These are phyloP conservation scores for Thelonectria blattea DNA, from an alignment of 2,329 filamentous ascomycete species.

Conservation along the genomic window DNA sequence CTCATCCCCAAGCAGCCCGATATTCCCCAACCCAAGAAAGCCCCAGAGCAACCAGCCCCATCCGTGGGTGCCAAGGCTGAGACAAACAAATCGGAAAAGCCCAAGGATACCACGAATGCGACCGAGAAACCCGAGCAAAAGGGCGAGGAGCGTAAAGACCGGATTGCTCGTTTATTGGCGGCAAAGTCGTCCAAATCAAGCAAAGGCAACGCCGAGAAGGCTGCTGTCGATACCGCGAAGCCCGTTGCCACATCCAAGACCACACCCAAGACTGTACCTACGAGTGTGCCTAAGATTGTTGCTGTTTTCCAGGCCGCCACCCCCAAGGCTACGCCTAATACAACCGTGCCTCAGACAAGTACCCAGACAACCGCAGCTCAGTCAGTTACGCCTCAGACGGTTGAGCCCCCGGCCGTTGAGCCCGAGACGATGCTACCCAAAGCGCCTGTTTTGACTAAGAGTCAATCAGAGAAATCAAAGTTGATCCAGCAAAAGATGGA, in stretches of 20 bases:
- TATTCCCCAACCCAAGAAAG: not conserved
- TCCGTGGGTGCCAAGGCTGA: not conserved
- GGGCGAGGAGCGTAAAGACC: slow-evolving; percentile 73
- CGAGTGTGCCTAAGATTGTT: not conserved
- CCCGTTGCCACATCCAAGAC: not conserved
- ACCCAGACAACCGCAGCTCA: no score
- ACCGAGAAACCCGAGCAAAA: slow-evolving; percentile 58
- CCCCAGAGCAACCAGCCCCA: not conserved
- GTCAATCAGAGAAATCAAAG: slow-evolving; percentile 71
- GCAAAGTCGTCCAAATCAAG: slow-evolving; percentile 66
- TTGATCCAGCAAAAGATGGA: slow-evolving; percentile 80
- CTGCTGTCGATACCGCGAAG: not conserved
- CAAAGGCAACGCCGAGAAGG: slow-evolving; percentile 14
- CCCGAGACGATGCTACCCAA: slow-evolving; percentile 42
- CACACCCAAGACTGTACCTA: not conserved
- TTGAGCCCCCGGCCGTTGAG: not conserved
- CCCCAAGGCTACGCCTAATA: not conserved
- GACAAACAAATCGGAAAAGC: not conserved
- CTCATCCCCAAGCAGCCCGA: slow-evolving; percentile 1
- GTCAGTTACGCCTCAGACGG: no score
- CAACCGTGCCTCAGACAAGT: no score
- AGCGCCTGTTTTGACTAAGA: slow-evolving; percentile 38
- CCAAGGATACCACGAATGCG: slow-evolving; percentile 18
- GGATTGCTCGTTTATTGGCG: slow-evolving; percentile 78
- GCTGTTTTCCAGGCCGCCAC: not conserved